Evolutionary conservation across 2,329 filamentous ascomycete species (phyloP), one percentile per base, ranked within the genome.

Genomic region (Samsoniella hepiali): DNA sequence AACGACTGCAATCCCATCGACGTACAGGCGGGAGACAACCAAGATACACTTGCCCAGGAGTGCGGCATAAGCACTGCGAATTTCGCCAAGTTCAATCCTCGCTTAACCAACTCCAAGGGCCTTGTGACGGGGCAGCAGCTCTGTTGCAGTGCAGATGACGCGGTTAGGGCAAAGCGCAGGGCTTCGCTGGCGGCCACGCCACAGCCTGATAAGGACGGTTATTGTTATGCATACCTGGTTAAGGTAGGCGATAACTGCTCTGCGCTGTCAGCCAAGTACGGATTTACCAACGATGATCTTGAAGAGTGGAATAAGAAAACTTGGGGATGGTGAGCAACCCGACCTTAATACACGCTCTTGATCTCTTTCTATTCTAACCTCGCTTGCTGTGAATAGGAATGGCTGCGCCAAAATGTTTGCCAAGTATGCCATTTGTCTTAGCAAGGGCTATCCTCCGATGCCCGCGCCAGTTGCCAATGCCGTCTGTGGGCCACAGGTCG

Each of bases 201-300:
- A 22, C 22, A 22, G 22, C 22, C 22, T 22, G 22, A 22, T 22
- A 22, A 22, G 8, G 66, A 69, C 45, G 77, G 78, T 1, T 69
- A 71, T 5, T 83, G 81, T 66, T 65, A 69, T 3, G 69, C 71
- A 1, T 75, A 81, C 64, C 68, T 65, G 5, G 67, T 80, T 17
- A 44, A 73, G 22, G 36, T 57, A 0, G 65, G 65, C 1, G 79
- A 82, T 47, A 69, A 40, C 34, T 82, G 78, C 68, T 53, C 63
- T 15, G 60, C 17, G 3, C 69, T 82, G 44, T 76, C 75, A 1
- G 64, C 66, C 4, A 55, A 62, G 1, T 65, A 76, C 61, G 58
- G 67, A 8, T 49, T 81, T 3, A 75, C 70, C 0, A 42, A 65
- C 0, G 58, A 70, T 0, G 67, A 79, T 3, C 67, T 81, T 29